Base-by-base conservation (phyloP, 371 early-diverging fungal species). In the Haplosporangium sp. region DNA sequence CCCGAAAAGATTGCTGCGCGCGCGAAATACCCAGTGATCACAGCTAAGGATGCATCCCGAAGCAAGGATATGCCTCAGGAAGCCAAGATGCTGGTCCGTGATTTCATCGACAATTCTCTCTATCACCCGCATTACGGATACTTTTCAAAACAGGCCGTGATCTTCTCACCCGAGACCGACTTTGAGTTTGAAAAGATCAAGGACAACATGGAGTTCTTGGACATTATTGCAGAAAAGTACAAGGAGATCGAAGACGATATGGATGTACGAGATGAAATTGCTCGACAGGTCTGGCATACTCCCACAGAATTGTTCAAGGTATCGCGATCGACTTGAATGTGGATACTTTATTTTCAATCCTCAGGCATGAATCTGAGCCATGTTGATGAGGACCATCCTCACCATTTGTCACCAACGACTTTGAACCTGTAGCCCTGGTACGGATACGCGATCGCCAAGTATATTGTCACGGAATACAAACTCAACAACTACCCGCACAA, bases 111-210 rank as follows among this genome's bases (percentile, higher is more conserved):
- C 81, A 92, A 97, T 77, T 90, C 95, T n/a, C 89, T 99, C 7
- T 99, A 98, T 84, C 94, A 98, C 76, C 96, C 96, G 1, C 73
- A 91, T 67, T 98, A 98, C 77, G 99, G 99, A 1, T 99, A 98
- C 84, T 99, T 98, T 82, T 94, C 95, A 6, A 95, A 95, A 71
- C 94, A 96, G 64, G 98, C 97, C 18, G 87, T 90, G n/a, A 95
- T 96, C 29, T 93, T 94, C 67, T 92, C 93, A 6, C 89, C 91
- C 2, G 91, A 90, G 51, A 86, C 87, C 51, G 88, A 90, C 43
- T 94, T 96, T 81, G 87, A 87, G 52, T 91, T 91, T 75, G 83
- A 82, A 21, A 66, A 65, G 23, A 86, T 98, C 53, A 83, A 87
- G 40, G 95, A 97, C 82, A 90, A 90, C 60, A 86, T 94, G 61